Conservation (phyloP, 768 basidiomycete species). For the Termitomyces titanicus region DNA sequence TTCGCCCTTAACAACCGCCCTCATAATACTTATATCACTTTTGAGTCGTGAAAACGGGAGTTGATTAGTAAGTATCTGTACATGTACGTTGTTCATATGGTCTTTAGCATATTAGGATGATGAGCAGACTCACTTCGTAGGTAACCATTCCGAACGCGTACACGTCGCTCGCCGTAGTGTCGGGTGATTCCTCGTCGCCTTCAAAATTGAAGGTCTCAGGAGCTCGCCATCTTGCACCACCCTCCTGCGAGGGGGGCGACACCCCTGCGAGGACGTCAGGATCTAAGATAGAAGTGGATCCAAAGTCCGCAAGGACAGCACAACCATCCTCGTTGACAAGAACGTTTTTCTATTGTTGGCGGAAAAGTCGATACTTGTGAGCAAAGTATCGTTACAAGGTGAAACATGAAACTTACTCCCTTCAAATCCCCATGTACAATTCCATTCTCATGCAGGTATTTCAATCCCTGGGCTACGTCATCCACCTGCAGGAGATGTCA, state of each 20-base stretch:
- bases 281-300: background rate
- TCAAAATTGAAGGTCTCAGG: constrained; percentile 1
- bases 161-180: background rate
- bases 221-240: background rate
- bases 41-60: background rate
- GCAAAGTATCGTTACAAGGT: background rate
- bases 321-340: background rate
- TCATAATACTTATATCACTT: background rate
- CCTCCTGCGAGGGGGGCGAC: background rate
- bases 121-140: background rate
- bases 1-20: background rate
- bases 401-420: background rate
- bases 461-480: background rate
- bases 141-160: constrained; percentile 1
- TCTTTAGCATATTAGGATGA: background rate
- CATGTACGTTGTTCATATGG: background rate
- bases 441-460: background rate
- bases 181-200: background rate
- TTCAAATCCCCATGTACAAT: background rate
- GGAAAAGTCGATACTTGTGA: background rate
- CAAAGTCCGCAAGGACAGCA: background rate
- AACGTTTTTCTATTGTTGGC: background rate
- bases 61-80: background rate
- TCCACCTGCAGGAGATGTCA: background rate
- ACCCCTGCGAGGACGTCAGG: background rate